Evolutionary conservation across 495 filamentous ascomycete species (phyloP).

Genomic region (Neurospora discreta): DNA sequence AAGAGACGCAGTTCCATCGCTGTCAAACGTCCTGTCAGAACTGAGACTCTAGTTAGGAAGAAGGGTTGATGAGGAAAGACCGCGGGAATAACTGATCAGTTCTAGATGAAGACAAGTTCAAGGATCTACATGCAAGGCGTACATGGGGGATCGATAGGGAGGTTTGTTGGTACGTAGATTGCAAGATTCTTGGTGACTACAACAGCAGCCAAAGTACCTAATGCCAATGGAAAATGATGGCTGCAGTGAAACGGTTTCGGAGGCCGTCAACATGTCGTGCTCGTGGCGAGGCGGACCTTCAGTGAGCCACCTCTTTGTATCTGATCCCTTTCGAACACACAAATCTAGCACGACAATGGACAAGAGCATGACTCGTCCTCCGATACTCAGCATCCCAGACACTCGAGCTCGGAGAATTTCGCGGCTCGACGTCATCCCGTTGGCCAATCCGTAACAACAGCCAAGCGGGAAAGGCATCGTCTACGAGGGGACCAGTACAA

Average conservation of each 20-base stretch:
- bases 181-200: not conserved
- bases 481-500: not conserved
- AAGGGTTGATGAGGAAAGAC: not conserved
- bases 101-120: not conserved
- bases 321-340: not conserved
- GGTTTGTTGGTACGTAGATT: not conserved
- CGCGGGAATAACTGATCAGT: not conserved
- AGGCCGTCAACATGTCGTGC: not conserved
- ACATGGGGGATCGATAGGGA: not conserved
- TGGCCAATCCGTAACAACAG: not conserved
- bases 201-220: not conserved
- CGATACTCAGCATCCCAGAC: not conserved
- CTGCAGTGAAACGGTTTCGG: not conserved
- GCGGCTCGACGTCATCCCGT: not conserved
- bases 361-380: not conserved
- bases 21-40: not conserved
- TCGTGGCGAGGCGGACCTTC: not conserved
- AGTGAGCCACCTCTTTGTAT: not conserved
- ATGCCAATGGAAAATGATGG: not conserved
- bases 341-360: not conserved
- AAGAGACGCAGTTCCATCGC: not conserved
- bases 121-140: not conserved
- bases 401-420: not conserved
- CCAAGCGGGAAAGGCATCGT: not conserved
- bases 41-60: not conserved